Evolutionary conservation across 1,139 yeast species (phyloP).

Genomic region (Blastobotrys buckinghamii): DNA sequence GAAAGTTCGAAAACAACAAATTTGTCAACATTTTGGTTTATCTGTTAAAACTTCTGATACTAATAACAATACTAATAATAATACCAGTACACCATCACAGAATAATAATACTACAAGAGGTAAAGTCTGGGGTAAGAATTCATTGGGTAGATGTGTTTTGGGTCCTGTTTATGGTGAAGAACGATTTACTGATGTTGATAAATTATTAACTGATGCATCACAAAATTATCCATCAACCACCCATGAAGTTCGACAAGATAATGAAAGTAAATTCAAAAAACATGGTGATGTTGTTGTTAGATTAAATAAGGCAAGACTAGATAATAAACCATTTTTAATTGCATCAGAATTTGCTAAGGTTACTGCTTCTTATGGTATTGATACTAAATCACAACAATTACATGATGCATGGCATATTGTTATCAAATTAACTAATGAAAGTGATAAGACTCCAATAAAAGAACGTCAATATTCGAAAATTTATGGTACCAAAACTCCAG

Average conservation of each 20-base stretch:
- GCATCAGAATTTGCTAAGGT: slow-evolving; percentile 50
- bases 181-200: slow-evolving; percentile 31
- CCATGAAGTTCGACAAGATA: neutral
- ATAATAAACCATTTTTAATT: slow-evolving; percentile 44
- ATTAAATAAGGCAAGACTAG: slow-evolving; percentile 64
- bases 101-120: slow-evolving; percentile 9
- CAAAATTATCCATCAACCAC: no score
- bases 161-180: slow-evolving; percentile 33
- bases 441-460: slow-evolving; percentile 27
- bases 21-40: slow-evolving; percentile 63
- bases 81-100: neutral
- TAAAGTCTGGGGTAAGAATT: slow-evolving; percentile 30
- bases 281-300: slow-evolving; percentile 69
- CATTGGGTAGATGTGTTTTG: slow-evolving; percentile 33
- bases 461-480: slow-evolving; percentile 45
- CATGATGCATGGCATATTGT: slow-evolving; percentile 36
- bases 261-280: slow-evolving; percentile 35
- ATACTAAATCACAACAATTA: slow-evolving; percentile 34
- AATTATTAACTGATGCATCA: no score
- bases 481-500: slow-evolving; percentile 25
- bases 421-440: slow-evolving; percentile 27
- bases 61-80: slow-evolving; percentile 2
- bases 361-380: slow-evolving; percentile 25
- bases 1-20: slow-evolving; percentile 68
- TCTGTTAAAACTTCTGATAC: slow-evolving; percentile 14